These are phyloP conservation scores for Cyberlindnera galapagoensis DNA, from an alignment of 805 yeast genomes.

Conservation along the genomic window DNA sequence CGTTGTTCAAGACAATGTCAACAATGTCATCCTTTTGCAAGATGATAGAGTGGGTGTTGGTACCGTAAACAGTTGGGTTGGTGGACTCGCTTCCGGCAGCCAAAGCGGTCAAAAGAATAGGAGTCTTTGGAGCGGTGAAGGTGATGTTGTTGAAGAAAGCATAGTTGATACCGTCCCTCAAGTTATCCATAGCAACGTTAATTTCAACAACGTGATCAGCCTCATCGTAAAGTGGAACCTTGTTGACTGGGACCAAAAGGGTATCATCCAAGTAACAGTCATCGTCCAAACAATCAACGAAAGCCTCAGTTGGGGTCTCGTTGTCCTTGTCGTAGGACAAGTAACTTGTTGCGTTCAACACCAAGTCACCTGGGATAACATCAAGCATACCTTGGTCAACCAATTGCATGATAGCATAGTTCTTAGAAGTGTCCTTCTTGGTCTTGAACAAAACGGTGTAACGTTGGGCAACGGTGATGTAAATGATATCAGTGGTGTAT, in stretches of 20 bases:
- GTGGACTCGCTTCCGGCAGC: slow-evolving; percentile 58
- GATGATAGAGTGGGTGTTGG: slow-evolving; percentile 71
- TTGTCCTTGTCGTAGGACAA: slow-evolving; percentile 49
- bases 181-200: slow-evolving; percentile 76
- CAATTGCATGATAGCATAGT: slow-evolving; percentile 78
- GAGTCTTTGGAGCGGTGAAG: slow-evolving; percentile 76
- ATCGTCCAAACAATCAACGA: slow-evolving; percentile 41
- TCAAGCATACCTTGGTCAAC: slow-evolving; percentile 85
- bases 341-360: slow-evolving; percentile 69
- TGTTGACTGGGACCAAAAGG: slow-evolving; percentile 57
- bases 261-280: slow-evolving; percentile 68
- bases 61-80: slow-evolving; percentile 57
- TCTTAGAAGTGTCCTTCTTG: slow-evolving; percentile 51
- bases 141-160: slow-evolving; percentile 94
- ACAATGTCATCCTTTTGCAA: slow-evolving; percentile 50
- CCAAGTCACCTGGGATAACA: slow-evolving; percentile 53
- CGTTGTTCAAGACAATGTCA: slow-evolving; percentile 78
- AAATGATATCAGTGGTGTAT: slow-evolving; percentile 60
- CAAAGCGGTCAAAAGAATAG: slow-evolving; percentile 73
- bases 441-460: slow-evolving; percentile 76
- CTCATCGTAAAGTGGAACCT: slow-evolving; percentile 49
- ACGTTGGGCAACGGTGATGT: slow-evolving; percentile 89
- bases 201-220: slow-evolving; percentile 67
- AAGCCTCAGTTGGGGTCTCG: slow-evolving; percentile 31
- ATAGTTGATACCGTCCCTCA: slow-evolving; percentile 82